Evolutionary conservation across 2,329 filamentous ascomycete species (phyloP).

Genomic region (Aspergillus uvarum): DNA sequence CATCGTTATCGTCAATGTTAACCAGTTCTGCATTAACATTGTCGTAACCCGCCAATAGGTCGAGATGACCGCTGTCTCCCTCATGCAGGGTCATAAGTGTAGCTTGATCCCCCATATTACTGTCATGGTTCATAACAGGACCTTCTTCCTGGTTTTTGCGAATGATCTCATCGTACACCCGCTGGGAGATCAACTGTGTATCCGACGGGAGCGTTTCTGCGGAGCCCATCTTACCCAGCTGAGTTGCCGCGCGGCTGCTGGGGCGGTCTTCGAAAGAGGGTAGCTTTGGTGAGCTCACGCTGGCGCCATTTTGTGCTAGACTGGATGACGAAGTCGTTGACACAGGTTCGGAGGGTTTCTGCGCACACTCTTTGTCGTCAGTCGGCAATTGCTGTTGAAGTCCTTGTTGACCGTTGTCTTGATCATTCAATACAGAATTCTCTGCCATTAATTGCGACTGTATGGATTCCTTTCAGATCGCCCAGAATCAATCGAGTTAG

Average conservation of each 20-base stretch:
- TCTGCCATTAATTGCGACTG: conserved; percentile 25
- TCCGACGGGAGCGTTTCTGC: conserved; percentile 38
- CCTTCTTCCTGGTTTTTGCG: conserved; percentile 35
- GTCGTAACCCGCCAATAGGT: conserved; percentile 43
- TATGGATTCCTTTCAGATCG: conserved; percentile 29
- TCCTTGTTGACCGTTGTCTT: conserved; percentile 1
- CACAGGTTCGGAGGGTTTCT: conserved; percentile 12
- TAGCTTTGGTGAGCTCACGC: conserved; percentile 14
- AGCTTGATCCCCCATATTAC: conserved; percentile 29
- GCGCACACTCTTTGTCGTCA: conserved; percentile 9
- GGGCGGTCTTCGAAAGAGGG: conserved; percentile 15
- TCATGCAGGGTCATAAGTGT: conserved; percentile 42
- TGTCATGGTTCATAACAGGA: conserved; percentile 22
- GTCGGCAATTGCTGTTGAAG: conserved; percentile 5
- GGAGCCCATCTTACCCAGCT: conserved; percentile 34
- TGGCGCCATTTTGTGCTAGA: conserved; percentile 22
- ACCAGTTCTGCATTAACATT: conserved; percentile 22
- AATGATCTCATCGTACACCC: conserved; percentile 44
- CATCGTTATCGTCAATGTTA: conserved; percentile 52
- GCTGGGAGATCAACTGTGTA: conserved; percentile 48
- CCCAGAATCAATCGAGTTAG: conserved; percentile 25
- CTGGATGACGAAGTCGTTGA: conserved; percentile 5
- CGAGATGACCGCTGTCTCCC: conserved; percentile 46
- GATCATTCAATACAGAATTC: conserved; percentile 12
- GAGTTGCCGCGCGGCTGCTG: conserved; percentile 21